Conservation (phyloP, 768 basidiomycete genomes). For the Tylopilus sp. region DNA sequence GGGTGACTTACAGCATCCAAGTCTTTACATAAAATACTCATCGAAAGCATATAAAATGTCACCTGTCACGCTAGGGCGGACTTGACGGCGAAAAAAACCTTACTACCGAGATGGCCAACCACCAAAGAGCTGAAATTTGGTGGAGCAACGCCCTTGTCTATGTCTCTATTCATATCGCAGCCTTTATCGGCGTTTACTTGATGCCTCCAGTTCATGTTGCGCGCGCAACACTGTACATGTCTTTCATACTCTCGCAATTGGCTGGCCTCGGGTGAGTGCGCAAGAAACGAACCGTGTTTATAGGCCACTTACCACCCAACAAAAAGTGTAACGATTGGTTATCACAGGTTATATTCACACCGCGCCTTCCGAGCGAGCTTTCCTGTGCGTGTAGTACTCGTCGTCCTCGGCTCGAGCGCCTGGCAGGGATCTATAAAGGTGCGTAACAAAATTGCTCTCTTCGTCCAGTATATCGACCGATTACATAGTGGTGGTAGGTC, state of each 20-base stretch:
- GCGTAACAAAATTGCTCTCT: background rate
- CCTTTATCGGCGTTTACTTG: constrained; percentile 5
- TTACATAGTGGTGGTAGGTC: constrained; percentile 8
- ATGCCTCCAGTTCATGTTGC: background rate
- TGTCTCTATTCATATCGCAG: constrained; percentile 4
- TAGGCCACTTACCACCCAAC: constrained; percentile 1
- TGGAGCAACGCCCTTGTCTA: constrained; percentile 4
- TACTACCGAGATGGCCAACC: background rate
- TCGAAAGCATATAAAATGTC: constrained; percentile 2
- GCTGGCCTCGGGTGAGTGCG: constrained; percentile 9
- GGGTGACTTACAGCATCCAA: no score
- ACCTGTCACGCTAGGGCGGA: background rate
- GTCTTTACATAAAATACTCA: no score
- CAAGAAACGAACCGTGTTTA: background rate
- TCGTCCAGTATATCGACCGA: background rate
- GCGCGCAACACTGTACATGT: constrained; percentile 2
- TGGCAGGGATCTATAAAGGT: constrained; percentile 12
- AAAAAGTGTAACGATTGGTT: constrained; percentile 11
- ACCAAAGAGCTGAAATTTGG: constrained; percentile 1
- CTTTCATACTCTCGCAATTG: constrained; percentile 5
- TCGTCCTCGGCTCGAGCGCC: constrained; percentile 8
- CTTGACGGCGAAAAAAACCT: background rate
- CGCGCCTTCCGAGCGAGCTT: constrained; percentile 3
- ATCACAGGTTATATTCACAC: constrained; percentile 10
- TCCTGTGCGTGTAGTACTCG: constrained; percentile 1